Percentiles rank a stretch among this genome's conserved stretches.
Conservation (phyloP, 805 yeast genomes). For the Dipodascus geniculatus region DNA sequence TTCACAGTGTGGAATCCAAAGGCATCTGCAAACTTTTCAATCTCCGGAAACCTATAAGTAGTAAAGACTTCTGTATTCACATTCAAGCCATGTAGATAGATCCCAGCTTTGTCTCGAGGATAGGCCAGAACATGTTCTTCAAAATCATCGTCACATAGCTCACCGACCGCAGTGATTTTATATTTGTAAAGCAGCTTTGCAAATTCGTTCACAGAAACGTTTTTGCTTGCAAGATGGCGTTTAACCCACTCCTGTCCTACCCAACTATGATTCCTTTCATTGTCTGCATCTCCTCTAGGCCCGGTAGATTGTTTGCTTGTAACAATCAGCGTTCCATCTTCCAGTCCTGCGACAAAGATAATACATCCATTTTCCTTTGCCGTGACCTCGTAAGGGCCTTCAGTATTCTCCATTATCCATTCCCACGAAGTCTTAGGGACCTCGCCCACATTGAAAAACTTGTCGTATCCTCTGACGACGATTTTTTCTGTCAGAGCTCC, state of each 20-base stretch:
- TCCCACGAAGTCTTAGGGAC: constrained; percentile 39
- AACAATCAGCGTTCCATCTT: constrained; percentile 66
- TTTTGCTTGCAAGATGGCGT: constrained; percentile 35
- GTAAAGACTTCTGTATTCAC: constrained; percentile 47
- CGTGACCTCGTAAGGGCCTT: constrained; percentile 73
- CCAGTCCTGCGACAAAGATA: constrained; percentile 65
- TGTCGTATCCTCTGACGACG: constrained; percentile 82
- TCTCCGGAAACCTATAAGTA: constrained; percentile 53
- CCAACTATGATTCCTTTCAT: constrained; percentile 53
- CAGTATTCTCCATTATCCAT: constrained; percentile 34
- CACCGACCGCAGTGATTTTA: constrained; percentile 79
- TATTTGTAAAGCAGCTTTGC: constrained; percentile 40
- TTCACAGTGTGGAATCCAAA: constrained; percentile 62
- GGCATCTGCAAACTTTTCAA: constrained; percentile 42
- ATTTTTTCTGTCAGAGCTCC: constrained; percentile 30
- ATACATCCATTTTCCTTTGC: constrained; percentile 93
- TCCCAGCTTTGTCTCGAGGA: constrained; percentile 52
- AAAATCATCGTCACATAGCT: constrained; percentile 81
- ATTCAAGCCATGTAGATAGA: constrained; percentile 86
- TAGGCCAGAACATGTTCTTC: constrained; percentile 91
- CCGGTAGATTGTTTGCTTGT: constrained; percentile 92
- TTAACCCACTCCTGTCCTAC: constrained; percentile 54
- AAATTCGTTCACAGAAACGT: constrained; percentile 35
- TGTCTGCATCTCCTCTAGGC: constrained; percentile 32
- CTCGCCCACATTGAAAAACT: constrained; percentile 80